Base-by-base conservation (phyloP, 2,329 filamentous ascomycete species). In the Hyphodiscus sp. region DNA sequence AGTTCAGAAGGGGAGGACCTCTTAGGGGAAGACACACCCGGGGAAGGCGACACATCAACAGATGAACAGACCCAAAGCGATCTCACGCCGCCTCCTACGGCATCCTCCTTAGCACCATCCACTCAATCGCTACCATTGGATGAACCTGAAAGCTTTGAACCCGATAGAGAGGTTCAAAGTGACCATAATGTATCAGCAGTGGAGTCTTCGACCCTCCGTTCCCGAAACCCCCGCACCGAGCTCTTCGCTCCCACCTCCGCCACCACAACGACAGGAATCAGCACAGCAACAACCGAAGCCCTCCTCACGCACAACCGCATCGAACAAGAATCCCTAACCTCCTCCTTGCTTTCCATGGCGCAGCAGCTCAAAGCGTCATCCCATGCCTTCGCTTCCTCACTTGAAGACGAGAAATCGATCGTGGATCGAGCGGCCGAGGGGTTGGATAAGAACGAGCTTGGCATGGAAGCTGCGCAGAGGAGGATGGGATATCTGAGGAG, bases 311-410 rank as follows among this genome's bases (percentile, higher is more conserved):
- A 87, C 65, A 83, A 95, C 66, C 86, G 89, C 50, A 76, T 76
- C 51, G 90, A 96, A 72, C 91, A 96, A 70, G 90, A 96, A 69
- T 75, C 79, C 33, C 78, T 97, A 2, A 92, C 91, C 0, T 78
- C 81, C 41, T 91, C 88, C 8, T 84, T 97, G n/a, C 76, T 96
- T 20, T 74, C 80, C 45, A 87, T 96, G 73, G 91, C 92, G 1
- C 75, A 80, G 20, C 81, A 87, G 47, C 79, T 96, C 41, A 95
- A 95, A 68, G 73, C 80, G 47, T 88, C 85, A 41, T 88, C 89
- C 3, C 73, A 86, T 51, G 77, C 81, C 2, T 94, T 96, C 71
- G 79, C 85, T 20, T 73, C 77, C 6, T 82, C 85, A 1, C 76
- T 96, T 15, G 88, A 91, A 57, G 72, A 76, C 54, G 82, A 87